Evolutionary conservation across 2,329 filamentous ascomycete genomes (phyloP), one percentile per base, ranked within the genome.

Genomic region (Ophiostoma himal-ulmi): DNA sequence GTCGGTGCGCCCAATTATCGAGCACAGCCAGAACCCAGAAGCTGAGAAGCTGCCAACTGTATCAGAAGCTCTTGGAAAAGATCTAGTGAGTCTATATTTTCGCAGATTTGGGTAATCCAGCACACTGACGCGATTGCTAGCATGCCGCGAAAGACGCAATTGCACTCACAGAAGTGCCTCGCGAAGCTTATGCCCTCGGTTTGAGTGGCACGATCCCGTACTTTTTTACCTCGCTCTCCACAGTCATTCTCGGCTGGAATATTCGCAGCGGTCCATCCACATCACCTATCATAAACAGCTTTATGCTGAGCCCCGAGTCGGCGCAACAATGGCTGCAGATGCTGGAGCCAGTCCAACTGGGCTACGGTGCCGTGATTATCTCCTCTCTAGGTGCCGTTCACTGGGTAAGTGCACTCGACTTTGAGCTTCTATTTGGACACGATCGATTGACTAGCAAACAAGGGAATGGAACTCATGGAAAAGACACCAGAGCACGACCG

Each of bases 311-410:
- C 74, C 88, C 88, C 68, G 87, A 93, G 68, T 90, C 86, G 2
- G 93, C 93, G 2, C 87, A 89, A 72, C 81, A 91, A 34, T 82
- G 93, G 70, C 84, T 97, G 11, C 85, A 89, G 74, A 79, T 93
- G 20, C 83, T 97, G 39, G 93, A 97, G 81, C 93, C 93, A 14
- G 81, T 97, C 69, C 94, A 97, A 80, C 86, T 97, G 70, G 94
- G 93, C 71, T 97, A 96, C 76, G 94, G 94, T 70, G 94, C 94
- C 67, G 88, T 96, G 71, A 95, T 97, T 76, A 91, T 97, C 75
- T 96, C 93, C 37, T 97, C 97, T 84, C 86, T 97, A 1, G 94
- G 94, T 64, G 94, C 94, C 44, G 89, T 97, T 76, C 94, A 97
- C 80, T 97, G 87, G 94, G 91, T 82, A 75, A 72, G 79, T 37